phyloP scores from a whole-genome alignment of 2,329 filamentous ascomycete genomes.

The Thermoascus crustaceus region DNA sequence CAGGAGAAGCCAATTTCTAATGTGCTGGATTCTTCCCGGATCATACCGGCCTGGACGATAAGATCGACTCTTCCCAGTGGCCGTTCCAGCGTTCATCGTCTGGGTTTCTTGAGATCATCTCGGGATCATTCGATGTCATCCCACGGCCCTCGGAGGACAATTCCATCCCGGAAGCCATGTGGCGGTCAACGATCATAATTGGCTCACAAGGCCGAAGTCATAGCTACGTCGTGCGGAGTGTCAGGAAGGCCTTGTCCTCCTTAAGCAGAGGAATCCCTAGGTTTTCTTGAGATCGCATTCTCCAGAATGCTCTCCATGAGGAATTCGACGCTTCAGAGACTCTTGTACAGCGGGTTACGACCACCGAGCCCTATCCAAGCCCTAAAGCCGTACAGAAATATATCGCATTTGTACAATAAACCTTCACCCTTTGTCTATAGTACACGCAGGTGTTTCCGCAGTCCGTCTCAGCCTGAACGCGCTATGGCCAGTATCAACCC shows the following conservation, averaged over 20 bases:
- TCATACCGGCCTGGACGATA: too few species aligned
- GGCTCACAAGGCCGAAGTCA: background rate
- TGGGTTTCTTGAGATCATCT: background rate
- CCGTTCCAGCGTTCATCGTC: too few species aligned
- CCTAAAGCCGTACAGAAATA: background rate
- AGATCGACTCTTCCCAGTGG: too few species aligned
- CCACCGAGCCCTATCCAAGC: background rate
- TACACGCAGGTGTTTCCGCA: background rate
- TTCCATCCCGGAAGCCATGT: background rate
- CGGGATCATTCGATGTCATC: background rate
- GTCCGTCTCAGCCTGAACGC: too few species aligned
- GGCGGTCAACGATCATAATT: background rate
- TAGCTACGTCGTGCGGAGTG: background rate
- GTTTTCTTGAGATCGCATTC: background rate
- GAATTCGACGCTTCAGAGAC: background rate
- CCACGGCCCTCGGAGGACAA: background rate
- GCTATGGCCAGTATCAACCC: too few species aligned
- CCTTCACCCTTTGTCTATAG: background rate
- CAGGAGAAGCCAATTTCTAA: too few species aligned
- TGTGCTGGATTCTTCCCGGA: too few species aligned
- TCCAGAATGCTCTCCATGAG: background rate
- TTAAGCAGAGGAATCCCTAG: too few species aligned
- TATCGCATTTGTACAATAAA: background rate
- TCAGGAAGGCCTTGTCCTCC: too few species aligned
- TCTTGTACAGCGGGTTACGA: conserved; percentile 4